phyloP scores from a whole-genome alignment of 805 yeast species.

The Ascoidea asiatica region DNA sequence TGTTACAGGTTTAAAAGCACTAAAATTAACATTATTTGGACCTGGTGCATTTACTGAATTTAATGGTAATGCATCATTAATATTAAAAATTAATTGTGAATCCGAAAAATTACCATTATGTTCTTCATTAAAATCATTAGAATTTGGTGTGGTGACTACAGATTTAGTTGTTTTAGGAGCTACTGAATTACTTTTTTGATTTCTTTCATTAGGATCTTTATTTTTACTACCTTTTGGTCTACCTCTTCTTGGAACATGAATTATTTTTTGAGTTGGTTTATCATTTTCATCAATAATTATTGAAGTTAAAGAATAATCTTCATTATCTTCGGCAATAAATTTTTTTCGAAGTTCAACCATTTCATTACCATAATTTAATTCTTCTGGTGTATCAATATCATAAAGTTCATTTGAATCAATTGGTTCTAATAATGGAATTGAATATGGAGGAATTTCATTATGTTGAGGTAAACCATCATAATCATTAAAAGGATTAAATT shows the following conservation, averaged over 20 bases:
- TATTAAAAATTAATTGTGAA: too few species aligned
- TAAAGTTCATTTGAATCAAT: constrained; percentile 15
- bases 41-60: too few species aligned
- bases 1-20: too few species aligned
- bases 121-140: too few species aligned
- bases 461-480: constrained; percentile 19
- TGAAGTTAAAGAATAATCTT: neutral
- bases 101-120: too few species aligned
- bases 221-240: neutral
- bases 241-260: neutral
- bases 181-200: too few species aligned
- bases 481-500: constrained; percentile 42
- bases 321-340: constrained; percentile 18
- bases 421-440: constrained; percentile 23
- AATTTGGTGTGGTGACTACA: too few species aligned
- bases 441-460: neutral
- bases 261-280: neutral
- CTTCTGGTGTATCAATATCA: constrained; percentile 30
- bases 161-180: too few species aligned
- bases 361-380: constrained; percentile 27
- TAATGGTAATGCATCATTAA: too few species aligned
- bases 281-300: neutral
- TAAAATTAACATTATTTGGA: too few species aligned
- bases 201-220: neutral
- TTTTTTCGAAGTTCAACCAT: constrained; percentile 23